Evolutionary conservation across 345 rosid species (phyloP).

Genomic region (Camelina sativa): DNA sequence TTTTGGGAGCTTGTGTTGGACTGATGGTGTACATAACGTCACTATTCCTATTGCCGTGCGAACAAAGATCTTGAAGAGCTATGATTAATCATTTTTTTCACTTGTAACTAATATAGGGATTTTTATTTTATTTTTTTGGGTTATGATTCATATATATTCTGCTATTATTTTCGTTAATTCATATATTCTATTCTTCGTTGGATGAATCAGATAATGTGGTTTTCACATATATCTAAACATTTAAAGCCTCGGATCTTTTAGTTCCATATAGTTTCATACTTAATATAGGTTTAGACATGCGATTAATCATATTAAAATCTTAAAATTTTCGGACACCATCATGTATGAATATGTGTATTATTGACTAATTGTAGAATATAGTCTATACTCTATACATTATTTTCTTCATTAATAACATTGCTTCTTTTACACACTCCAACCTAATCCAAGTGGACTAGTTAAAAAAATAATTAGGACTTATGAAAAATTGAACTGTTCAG

Average conservation of each 20-base stretch:
- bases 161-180: too few species aligned
- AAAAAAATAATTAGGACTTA: too few species aligned
- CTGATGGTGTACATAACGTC: slow-evolving; percentile 48
- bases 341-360: neutral
- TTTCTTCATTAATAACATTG: too few species aligned
- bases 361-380: neutral
- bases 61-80: slow-evolving; percentile 43
- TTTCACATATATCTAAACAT: neutral
- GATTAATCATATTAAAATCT: neutral
- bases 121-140: neutral
- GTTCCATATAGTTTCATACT: neutral
- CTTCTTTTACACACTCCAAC: too few species aligned
- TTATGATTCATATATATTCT: neutral
- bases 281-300: neutral
- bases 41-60: slow-evolving; percentile 54
- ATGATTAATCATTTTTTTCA: slow-evolving; percentile 22
- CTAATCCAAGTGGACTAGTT: too few species aligned
- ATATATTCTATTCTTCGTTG: neutral
- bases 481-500: too few species aligned
- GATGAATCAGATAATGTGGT: neutral
- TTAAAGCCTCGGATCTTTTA: neutral
- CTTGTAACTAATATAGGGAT: neutral
- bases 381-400: neutral
- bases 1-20: slow-evolving; percentile 60
- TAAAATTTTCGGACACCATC: neutral